A percentile compares a stretch with the other conserved stretches of the same genome.
Conservation (phyloP, 345 rosid species). For the Dovyalis caffra region DNA sequence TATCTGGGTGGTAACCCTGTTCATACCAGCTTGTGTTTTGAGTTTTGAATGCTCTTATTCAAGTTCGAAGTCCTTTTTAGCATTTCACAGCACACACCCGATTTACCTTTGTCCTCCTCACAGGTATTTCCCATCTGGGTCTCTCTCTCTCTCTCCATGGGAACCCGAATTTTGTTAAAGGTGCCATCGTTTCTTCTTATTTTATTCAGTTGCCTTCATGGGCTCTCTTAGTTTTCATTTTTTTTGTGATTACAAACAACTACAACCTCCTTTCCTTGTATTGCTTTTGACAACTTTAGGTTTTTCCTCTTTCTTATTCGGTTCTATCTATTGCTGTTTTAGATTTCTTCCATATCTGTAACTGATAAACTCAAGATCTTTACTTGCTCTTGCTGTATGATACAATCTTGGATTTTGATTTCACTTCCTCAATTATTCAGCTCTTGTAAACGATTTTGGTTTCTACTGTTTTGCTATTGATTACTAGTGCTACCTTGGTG, state of each 20-base stretch:
- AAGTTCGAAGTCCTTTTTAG: neutral
- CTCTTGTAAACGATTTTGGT: neutral
- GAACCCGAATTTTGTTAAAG: slow-evolving; percentile 23
- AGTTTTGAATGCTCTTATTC: slow-evolving; percentile 14
- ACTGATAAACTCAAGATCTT: slow-evolving; percentile 3
- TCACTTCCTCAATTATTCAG: neutral
- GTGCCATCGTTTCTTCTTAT: slow-evolving; percentile 27
- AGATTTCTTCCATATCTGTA: neutral
- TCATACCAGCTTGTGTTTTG: slow-evolving; percentile 28
- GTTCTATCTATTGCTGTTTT: neutral
- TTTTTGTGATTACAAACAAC: neutral
- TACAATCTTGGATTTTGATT: neutral
- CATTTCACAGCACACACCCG: neutral
- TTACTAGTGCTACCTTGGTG: neutral
- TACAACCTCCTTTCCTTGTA: neutral
- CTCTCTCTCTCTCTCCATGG: neutral
- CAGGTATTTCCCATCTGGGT: slow-evolving; percentile 8
- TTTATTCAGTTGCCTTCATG: slow-evolving; percentile 2
- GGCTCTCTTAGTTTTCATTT: neutral
- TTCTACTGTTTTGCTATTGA: slow-evolving; percentile 5
- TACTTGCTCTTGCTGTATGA: slow-evolving; percentile 1
- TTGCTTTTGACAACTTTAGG: slow-evolving; percentile 7
- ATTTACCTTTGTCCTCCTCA: slow-evolving; percentile 16
- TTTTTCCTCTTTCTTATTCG: neutral
- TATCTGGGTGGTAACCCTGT: slow-evolving; percentile 25